Percentiles rank a stretch among this genome's conserved stretches.
These are phyloP conservation scores for Kitagawia praeruptora DNA, from an alignment of 129 eudicot genomes.

Conservation along the genomic window DNA sequence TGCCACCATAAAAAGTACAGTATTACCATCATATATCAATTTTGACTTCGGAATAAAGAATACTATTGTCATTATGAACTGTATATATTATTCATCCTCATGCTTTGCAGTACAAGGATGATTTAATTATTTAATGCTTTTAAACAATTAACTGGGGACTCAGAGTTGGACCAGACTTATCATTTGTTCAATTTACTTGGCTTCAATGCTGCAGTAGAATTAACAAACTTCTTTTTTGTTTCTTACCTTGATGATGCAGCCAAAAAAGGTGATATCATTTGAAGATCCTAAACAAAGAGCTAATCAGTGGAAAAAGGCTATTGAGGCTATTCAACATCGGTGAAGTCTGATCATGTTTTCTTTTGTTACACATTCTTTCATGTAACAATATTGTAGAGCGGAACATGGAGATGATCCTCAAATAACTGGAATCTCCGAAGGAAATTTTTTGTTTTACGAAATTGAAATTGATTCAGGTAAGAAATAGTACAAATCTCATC, in stretches of 20 bases:
- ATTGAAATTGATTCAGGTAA: not conserved
- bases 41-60: not conserved
- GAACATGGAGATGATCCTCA: conserved; percentile 25
- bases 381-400: conserved; percentile 36
- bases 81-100: not conserved
- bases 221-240: not conserved
- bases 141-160: not conserved
- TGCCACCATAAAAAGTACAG: not conserved
- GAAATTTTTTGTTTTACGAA: conserved; percentile 2
- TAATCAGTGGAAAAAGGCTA: conserved; percentile 88
- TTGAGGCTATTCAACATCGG: conserved; percentile 87
- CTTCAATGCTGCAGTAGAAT: not conserved
- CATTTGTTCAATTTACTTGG: not conserved
- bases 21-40: not conserved
- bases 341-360: conserved; percentile 29
- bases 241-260: conserved; percentile 39
- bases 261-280: conserved; percentile 74
- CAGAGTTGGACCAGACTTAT: not conserved
- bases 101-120: not conserved
- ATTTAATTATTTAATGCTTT: not conserved
- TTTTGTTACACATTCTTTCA: conserved; percentile 42
- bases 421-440: conserved; percentile 28
- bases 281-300: conserved; percentile 96
- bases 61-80: not conserved
- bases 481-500: not conserved